Conservation (phyloP, 2,329 filamentous ascomycete genomes). For the Fusarium caatingaense region DNA sequence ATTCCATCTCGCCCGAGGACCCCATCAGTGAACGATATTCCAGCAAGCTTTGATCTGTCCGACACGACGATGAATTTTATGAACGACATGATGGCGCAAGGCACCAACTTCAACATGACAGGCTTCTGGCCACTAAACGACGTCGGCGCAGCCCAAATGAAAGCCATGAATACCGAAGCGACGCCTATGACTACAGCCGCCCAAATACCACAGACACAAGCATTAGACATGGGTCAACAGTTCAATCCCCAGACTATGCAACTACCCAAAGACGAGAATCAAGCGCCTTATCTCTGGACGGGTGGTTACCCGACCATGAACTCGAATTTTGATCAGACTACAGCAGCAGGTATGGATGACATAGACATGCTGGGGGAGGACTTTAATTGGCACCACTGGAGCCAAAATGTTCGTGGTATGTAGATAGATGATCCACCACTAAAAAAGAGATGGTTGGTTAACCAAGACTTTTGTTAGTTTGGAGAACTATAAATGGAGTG, state of each 20-base stretch:
- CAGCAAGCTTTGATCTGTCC: conserved; percentile 44
- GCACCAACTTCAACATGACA: conserved; percentile 23
- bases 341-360: conserved; percentile 46
- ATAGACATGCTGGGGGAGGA: conserved; percentile 56
- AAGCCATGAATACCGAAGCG: conserved; percentile 15
- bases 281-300: conserved; percentile 58
- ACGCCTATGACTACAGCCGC: background rate
- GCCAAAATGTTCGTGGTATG: conserved; percentile 55
- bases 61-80: conserved; percentile 47
- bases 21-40: conserved; percentile 25
- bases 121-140: conserved; percentile 43
- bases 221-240: conserved; percentile 15
- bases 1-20: conserved; percentile 35
- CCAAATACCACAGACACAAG: conserved; percentile 18
- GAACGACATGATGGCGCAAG: conserved; percentile 38
- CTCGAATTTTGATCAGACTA: conserved; percentile 44
- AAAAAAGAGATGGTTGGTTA: conserved; percentile 41
- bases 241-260: conserved; percentile 40
- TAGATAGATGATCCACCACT: conserved; percentile 48
- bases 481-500: background rate
- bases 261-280: conserved; percentile 49
- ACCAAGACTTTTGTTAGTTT: background rate
- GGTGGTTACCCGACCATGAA: conserved; percentile 49
- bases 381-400: conserved; percentile 64
- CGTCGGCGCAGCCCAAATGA: conserved; percentile 35